Base-by-base conservation (phyloP, 495 filamentous ascomycete species). In the Hypoxylon crocopeplum region DNA sequence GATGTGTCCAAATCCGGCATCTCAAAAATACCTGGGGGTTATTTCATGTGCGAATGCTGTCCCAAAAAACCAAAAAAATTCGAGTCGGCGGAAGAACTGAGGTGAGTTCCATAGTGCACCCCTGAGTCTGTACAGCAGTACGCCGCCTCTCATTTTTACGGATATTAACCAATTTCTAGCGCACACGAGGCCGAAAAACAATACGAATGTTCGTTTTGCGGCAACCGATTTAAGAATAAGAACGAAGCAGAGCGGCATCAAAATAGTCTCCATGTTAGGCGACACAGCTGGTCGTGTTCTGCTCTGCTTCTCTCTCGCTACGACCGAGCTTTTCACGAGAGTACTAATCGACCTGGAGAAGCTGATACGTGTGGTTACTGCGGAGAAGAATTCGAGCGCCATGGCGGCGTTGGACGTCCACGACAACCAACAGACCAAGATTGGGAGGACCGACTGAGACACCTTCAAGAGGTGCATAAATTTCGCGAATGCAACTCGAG, bases 41-140 rank as follows among this genome's bases (percentile, higher is more conserved):
- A 87, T 2, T 91, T 82, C 66, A 94, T 96, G 66, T 98, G 94
- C 72, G 91, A 97, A 64, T 98, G 94, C 71, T 98, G 94, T 77
- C 94, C 93, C 1, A 98, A 98, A 74, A 98, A 98, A 72, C 94
- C 94, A 1, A 97, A 96, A 70, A 97, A 97, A 65, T 98, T 98
- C 66, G 92, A 98, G 54, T 91, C 82, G 4, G 75, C 84, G 59
- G 87, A 92, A 37, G 93, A 97, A 51, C 78, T 98, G 40, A 88
- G 85, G 94, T 97, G 84, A 74, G 89, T 78, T 49, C n/a, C n/a
- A 12, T 41, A 36, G n/a, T 29, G 34, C 46, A 5, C 4, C 38
- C 20, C 8, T 7, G 6, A 32, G 12, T 34, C 7, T 34, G 4
- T 34, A 13, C 8, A n/a, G 7, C 7, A 2, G n/a, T 54, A 22